These are phyloP conservation scores for Dryadomyces sulphureus DNA, from an alignment of 2,329 filamentous ascomycete species.

Conservation along the genomic window DNA sequence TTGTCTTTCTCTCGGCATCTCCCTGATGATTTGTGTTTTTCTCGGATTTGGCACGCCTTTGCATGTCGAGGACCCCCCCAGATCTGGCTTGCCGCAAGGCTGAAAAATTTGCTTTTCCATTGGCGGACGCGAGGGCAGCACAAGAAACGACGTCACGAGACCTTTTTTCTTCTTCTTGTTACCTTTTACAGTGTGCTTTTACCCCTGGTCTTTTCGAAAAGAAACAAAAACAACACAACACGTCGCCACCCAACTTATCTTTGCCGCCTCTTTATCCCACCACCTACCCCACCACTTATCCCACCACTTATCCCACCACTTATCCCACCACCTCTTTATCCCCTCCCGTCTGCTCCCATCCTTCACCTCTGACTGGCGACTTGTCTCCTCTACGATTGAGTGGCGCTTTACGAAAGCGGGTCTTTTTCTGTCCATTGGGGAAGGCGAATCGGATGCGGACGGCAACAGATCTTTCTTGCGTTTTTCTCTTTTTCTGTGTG, in stretches of 20 bases:
- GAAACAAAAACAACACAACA: neutral
- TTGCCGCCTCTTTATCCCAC: neutral
- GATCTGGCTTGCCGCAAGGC: constrained; percentile 52
- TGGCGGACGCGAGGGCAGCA: constrained; percentile 26
- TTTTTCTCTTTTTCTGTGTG: neutral
- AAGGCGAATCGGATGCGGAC: constrained; percentile 2
- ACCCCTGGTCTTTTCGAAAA: neutral
- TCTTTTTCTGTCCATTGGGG: neutral
- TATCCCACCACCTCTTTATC: neutral
- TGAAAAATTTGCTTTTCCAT: constrained; percentile 23
- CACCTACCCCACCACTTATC: no score
- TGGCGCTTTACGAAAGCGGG: constrained; percentile 5
- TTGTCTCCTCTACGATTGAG: constrained; percentile 2
- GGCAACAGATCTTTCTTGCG: constrained; percentile 3
- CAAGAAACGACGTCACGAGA: constrained; percentile 24
- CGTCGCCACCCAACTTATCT: neutral
- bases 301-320: no score
- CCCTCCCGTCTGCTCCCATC: constrained; percentile 1
- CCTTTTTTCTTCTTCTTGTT: constrained; percentile 7
- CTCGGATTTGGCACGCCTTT: constrained; percentile 34
- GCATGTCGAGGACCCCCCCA: constrained; percentile 31
- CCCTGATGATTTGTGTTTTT: constrained; percentile 16
- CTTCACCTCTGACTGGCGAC: neutral
- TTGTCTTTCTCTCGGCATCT: constrained; percentile 10
- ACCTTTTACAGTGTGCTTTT: constrained; percentile 1